These are phyloP conservation scores for Aureobasidium namibiae DNA, from an alignment of 2,329 filamentous ascomycete genomes.

Conservation along the genomic window DNA sequence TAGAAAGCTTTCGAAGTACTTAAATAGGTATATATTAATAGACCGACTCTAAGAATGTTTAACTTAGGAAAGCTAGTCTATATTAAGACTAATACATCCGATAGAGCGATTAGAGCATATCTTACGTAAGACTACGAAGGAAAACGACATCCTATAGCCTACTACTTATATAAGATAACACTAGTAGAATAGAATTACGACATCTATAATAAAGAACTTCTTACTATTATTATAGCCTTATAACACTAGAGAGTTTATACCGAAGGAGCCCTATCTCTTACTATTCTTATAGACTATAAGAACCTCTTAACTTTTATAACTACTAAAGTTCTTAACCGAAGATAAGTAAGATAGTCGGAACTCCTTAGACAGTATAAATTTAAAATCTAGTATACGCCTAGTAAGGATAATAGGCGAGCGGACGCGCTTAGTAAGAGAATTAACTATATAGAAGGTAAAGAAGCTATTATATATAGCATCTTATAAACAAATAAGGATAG, in stretches of 20 bases:
- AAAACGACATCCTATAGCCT: too few relatives aligned
- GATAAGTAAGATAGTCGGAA: constrained; percentile 14
- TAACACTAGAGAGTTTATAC: constrained; percentile 16
- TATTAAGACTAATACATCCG: too few relatives aligned
- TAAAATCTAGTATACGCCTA: constrained; percentile 15
- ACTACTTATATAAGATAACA: too few relatives aligned
- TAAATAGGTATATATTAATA: too few relatives aligned
- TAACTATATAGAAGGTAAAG: constrained; percentile 15
- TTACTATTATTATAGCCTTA: too few relatives aligned
- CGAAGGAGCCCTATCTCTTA: constrained; percentile 13
- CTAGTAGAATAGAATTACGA: too few relatives aligned
- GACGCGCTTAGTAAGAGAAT: constrained; percentile 15
- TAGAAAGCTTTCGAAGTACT: too few relatives aligned
- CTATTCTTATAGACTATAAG: constrained; percentile 15
- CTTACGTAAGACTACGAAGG: too few relatives aligned
- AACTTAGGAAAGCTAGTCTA: too few relatives aligned
- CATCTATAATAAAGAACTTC: too few relatives aligned
- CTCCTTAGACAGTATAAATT: constrained; percentile 15
- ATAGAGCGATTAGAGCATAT: too few relatives aligned
- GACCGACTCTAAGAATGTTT: too few relatives aligned
- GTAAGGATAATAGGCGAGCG: constrained; percentile 14
- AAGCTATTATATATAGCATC: constrained; percentile 8
- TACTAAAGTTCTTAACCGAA: constrained; percentile 13
- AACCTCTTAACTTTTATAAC: constrained; percentile 16
- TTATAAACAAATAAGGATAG: constrained; percentile 13